Evolutionary conservation across 805 yeast genomes (phyloP), one percentile per base, ranked within the genome.

Genomic region (Pichia phayaonensis): DNA sequence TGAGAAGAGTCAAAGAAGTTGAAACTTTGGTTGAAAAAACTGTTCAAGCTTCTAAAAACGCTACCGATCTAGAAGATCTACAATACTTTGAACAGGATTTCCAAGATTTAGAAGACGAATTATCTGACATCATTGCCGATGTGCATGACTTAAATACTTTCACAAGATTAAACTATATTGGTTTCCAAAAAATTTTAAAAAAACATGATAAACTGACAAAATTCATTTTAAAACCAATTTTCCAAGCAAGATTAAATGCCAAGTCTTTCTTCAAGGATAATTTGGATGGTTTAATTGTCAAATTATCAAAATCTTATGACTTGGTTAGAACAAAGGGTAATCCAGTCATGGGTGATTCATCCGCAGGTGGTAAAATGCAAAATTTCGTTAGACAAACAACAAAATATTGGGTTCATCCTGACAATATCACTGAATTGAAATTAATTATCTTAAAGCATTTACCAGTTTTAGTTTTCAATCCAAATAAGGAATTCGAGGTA

Each of bases 321-420:
- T 71, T 92, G 54, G 97, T 94, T 27, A 81, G 98, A 67, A 94
- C 98, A 1, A 80, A 96, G 59, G 99, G 99, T 60, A 86, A 89
- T 64, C 98, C 99, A 15, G 87, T 89, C 40, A 78, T 81, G 61
- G 98, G 98, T 56, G 99, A 94, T 70, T 83, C 96, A 4, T 67
- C 97, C 6, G 97, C 99, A n/a, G 99, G 99, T 63, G 99, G 99
- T 42, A 77, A 85, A 42, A 97, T 90, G 75, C 99, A 94, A 69
- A 94, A 94, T 72, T 94, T 94, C 62, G 98, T 94, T 44, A 85
- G 99, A 70, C 99, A 94, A 71, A 94, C 99, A 21, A 94, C 99
- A 8, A 94, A 94, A 66, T 94, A 94, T 71, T 94, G 99, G 99
- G 98, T 94, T 31, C 99, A 94, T 64, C 97, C 97, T 2, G 98